Percentiles rank a stretch among this genome's conserved stretches.
These are phyloP conservation scores for Prunus davidiana DNA, from an alignment of 306 rosid species.

Conservation along the genomic window DNA sequence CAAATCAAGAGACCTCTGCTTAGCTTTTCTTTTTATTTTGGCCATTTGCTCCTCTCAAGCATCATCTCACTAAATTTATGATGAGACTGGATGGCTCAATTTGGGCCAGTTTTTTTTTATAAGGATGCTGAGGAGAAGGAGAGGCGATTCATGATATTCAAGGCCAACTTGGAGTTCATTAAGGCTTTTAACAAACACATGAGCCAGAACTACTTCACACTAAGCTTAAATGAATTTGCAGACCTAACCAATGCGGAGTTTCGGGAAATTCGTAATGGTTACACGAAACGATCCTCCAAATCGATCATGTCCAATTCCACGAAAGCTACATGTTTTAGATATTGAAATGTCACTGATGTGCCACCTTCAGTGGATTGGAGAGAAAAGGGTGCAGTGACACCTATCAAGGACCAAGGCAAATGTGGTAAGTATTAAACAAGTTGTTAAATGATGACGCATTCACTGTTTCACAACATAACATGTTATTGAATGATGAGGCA, in stretches of 20 bases:
- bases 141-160: no score
- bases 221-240: no score
- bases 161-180: no score
- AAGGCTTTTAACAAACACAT: no score
- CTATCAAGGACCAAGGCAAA: neutral
- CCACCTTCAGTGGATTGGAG: conserved; percentile 45
- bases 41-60: neutral
- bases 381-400: conserved; percentile 33
- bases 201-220: no score
- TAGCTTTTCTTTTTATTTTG: neutral
- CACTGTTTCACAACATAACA: neutral
- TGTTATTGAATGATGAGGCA: no score
- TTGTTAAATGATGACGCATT: neutral
- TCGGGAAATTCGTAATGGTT: no score
- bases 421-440: conserved; percentile 18
- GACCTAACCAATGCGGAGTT: no score
- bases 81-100: neutral
- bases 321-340: conserved; percentile 23
- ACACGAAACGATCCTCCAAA: no score
- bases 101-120: no score
- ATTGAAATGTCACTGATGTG: conserved; percentile 19
- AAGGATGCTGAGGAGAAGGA: no score
- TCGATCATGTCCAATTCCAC: no score
- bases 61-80: neutral
- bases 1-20: neutral